Conservation (phyloP, 2,329 filamentous ascomycete species). For the Gnomoniopsis smithogilvyi region DNA sequence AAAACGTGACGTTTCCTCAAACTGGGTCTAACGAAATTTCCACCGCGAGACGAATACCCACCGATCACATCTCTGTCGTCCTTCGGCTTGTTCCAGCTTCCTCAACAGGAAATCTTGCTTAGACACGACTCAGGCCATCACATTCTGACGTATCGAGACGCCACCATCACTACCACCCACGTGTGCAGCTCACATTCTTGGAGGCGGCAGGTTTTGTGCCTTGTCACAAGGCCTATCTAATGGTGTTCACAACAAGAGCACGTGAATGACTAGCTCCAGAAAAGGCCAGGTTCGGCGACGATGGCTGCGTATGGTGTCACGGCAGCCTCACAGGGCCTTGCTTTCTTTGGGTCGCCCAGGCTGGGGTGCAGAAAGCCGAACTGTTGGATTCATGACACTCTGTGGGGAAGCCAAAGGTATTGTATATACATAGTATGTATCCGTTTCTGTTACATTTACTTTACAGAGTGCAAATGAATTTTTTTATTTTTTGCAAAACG, state of each 20-base stretch:
- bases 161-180: background rate
- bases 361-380: background rate
- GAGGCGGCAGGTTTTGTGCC: background rate
- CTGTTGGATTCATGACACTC: background rate
- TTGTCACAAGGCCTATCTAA: background rate
- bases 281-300: background rate
- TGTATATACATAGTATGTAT: background rate
- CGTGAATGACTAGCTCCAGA: background rate
- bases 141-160: constrained; percentile 12
- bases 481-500: background rate
- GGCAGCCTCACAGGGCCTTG: background rate
- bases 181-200: background rate
- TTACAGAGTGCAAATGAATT: background rate
- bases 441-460: too few species aligned
- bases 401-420: constrained; percentile 2
- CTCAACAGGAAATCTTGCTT: background rate
- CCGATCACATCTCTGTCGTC: background rate
- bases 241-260: background rate
- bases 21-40: background rate
- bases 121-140: constrained; percentile 13
- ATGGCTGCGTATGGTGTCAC: background rate
- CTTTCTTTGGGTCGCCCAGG: background rate
- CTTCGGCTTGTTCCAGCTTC: background rate
- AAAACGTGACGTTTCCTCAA: background rate
- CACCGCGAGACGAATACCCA: background rate